These are phyloP conservation scores for Phytophthora colocasiae DNA, from an alignment of 352 stramenopile genomes.

Conservation along the genomic window DNA sequence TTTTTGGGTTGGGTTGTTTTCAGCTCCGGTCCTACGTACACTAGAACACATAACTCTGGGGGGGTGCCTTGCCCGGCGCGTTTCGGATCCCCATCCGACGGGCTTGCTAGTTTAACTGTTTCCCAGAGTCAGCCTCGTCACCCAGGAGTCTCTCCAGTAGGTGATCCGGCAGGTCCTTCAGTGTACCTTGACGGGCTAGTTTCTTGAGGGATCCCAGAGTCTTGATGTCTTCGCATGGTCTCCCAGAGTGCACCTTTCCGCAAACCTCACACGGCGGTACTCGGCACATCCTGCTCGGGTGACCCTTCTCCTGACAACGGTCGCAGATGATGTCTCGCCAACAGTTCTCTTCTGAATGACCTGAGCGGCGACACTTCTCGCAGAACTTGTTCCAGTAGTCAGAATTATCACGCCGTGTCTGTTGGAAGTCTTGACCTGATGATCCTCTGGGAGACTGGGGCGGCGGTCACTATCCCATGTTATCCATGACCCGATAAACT, in stretches of 20 bases:
- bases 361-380: not conserved
- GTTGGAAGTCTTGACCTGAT: not conserved
- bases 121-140: too few species aligned
- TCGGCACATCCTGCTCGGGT: not conserved
- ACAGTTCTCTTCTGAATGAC: not conserved
- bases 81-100: too few species aligned
- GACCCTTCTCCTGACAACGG: not conserved
- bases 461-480: not conserved
- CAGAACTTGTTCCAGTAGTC: not conserved
- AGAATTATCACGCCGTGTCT: too few species aligned
- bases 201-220: not conserved
- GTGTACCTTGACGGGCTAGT: too few species aligned
- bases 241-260: not conserved
- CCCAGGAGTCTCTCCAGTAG: too few species aligned
- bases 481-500: not conserved
- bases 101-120: too few species aligned
- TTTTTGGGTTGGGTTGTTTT: too few species aligned
- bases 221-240: too few species aligned
- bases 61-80: too few species aligned
- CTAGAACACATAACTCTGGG: too few species aligned
- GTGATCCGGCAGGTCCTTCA: too few species aligned
- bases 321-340: slow-evolving; percentile 6
- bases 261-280: not conserved
- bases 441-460: not conserved
- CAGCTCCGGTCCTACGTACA: too few species aligned